Conservation (phyloP, 345 rosid species). For the Populus davidiana region DNA sequence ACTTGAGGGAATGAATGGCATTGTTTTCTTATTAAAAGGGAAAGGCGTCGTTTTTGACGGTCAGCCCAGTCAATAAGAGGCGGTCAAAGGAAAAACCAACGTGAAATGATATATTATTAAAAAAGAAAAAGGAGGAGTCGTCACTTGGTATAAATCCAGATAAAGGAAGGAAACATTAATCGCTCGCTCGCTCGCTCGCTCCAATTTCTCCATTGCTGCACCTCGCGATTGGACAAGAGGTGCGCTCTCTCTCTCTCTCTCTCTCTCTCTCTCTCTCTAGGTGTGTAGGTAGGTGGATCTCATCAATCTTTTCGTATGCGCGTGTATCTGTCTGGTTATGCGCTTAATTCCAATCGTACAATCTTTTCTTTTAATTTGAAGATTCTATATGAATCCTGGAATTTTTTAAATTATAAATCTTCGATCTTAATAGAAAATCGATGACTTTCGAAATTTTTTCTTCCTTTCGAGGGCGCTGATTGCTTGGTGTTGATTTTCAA, state of each 20-base stretch:
- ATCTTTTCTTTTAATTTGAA: neutral
- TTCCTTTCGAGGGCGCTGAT: neutral
- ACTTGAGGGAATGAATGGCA: neutral
- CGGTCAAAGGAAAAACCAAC: neutral
- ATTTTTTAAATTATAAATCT: too few relatives aligned
- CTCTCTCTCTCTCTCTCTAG: neutral
- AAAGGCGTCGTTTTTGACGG: neutral
- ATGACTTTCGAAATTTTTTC: too few relatives aligned
- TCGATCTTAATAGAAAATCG: too few relatives aligned
- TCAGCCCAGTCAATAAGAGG: neutral
- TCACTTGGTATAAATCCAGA: neutral
- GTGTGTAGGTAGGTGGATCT: neutral
- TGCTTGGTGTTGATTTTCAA: neutral
- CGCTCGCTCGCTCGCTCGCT: neutral
- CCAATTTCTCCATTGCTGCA: neutral
- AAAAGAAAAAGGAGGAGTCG: neutral
- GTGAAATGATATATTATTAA: neutral
- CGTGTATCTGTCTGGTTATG: neutral
- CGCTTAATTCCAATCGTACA: neutral
- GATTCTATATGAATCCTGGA: neutral
- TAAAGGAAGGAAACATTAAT: neutral
- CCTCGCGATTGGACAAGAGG: neutral
- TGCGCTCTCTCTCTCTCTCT: constrained; percentile 1
- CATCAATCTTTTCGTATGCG: neutral
- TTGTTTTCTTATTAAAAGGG: neutral